Conservation (phyloP, 2,329 filamentous ascomycete species). For the Aspergillus ochraceus region DNA sequence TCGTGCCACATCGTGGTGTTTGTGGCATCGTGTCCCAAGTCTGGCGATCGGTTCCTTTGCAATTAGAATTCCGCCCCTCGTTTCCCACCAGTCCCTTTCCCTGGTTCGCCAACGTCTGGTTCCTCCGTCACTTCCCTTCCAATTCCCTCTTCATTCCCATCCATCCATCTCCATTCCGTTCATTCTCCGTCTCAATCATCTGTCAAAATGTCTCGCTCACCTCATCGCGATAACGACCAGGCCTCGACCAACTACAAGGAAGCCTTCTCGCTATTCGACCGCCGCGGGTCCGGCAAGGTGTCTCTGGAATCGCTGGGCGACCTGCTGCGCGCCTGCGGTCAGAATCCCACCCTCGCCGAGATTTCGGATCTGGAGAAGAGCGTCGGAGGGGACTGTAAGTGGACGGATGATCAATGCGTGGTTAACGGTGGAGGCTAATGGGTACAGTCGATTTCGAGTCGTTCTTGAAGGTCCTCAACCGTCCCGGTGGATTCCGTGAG, state of each 20-base stretch:
- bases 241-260: conserved; percentile 98
- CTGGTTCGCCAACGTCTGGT: conserved; percentile 13
- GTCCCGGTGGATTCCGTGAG: conserved; percentile 96
- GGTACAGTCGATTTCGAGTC: conserved; percentile 90
- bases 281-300: conserved; percentile 94
- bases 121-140: conserved; percentile 4
- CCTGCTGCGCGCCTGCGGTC: conserved; percentile 90
- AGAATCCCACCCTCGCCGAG: conserved; percentile 94
- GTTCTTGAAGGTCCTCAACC: conserved; percentile 95
- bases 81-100: conserved; percentile 11
- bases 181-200: conserved; percentile 1
- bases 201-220: conserved; percentile 30
- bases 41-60: background rate
- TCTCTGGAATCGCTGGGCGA: conserved; percentile 84
- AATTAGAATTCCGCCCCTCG: background rate
- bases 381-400: conserved; percentile 87
- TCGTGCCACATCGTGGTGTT: background rate
- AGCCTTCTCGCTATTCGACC: conserved; percentile 99
- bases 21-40: background rate
- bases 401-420: background rate
- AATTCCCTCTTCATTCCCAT: background rate
- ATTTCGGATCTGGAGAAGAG: conserved; percentile 89
- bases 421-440: background rate
- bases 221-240: conserved; percentile 44
- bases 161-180: conserved; percentile 8